phyloP scores from a whole-genome alignment of 768 basidiomycete genomes.

The Pulveroboletus sp. region DNA sequence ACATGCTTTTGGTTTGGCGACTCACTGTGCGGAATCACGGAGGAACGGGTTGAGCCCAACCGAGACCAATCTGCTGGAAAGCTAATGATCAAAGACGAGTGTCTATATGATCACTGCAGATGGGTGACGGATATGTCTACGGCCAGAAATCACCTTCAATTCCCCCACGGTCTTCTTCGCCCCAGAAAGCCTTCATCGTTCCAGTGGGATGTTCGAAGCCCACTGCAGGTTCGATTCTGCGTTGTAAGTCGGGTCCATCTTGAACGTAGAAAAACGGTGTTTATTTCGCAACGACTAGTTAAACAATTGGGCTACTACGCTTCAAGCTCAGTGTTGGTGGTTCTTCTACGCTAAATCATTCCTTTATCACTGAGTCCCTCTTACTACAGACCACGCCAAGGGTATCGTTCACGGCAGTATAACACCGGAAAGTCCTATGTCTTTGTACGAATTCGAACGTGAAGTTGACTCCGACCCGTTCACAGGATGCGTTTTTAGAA shows the following conservation, averaged over 20 bases:
- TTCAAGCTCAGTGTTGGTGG: background rate
- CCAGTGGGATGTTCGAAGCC: background rate
- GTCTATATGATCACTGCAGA: too few relatives aligned
- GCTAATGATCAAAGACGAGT: too few relatives aligned
- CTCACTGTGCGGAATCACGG: too few relatives aligned
- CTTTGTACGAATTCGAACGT: background rate
- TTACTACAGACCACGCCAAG: background rate
- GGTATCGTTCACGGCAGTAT: slow-evolving; percentile 6
- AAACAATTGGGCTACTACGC: slow-evolving; percentile 7
- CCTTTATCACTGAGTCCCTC: background rate
- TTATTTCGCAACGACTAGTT: background rate
- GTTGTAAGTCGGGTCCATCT: slow-evolving; percentile 3
- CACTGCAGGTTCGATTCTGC: background rate
- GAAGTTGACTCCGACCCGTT: background rate
- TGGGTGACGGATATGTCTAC: too few relatives aligned
- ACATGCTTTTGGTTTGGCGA: too few relatives aligned
- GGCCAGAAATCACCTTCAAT: too few relatives aligned
- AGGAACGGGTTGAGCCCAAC: too few relatives aligned
- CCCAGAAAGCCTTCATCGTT: too few relatives aligned
- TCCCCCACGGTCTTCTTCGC: too few relatives aligned
- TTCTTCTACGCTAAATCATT: background rate
- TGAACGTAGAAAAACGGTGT: background rate
- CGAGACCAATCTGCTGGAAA: too few relatives aligned
- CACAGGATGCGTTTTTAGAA: too few relatives aligned
- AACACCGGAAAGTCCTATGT: slow-evolving; percentile 3